Evolutionary conservation across 768 basidiomycete species (phyloP).

Genomic region (Leccinum broughii): DNA sequence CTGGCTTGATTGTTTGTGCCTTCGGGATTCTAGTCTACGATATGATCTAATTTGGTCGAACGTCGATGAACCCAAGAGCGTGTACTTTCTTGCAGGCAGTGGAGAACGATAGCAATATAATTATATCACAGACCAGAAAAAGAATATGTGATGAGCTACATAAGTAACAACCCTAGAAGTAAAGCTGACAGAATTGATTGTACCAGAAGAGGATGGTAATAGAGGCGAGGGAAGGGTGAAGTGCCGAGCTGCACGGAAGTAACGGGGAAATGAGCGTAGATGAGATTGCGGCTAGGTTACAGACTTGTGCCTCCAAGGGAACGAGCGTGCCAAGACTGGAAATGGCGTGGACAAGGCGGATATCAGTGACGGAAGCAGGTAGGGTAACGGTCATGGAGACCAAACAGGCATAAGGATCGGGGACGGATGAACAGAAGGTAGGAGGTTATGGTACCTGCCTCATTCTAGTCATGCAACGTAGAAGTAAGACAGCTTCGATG

Average conservation of each 20-base stretch:
- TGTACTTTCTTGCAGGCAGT: constrained; percentile 2
- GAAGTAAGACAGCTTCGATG: constrained; percentile 24
- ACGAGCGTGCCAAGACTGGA: constrained; percentile 25
- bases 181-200: constrained; percentile 22
- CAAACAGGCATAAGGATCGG: constrained; percentile 22
- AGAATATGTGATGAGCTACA: constrained; percentile 35
- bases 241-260: constrained; percentile 15
- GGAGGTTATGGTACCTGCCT: constrained; percentile 31
- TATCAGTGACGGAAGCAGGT: constrained; percentile 34
- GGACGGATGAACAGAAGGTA: constrained; percentile 18
- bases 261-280: constrained; percentile 32
- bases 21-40: constrained; percentile 81
- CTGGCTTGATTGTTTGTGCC: constrained; percentile 75
- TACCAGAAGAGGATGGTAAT: constrained; percentile 15
- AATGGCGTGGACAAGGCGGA: constrained; percentile 20
- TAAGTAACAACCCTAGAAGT: constrained; percentile 33
- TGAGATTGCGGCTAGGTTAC: constrained; percentile 34
- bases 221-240: constrained; percentile 14
- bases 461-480: constrained; percentile 25
- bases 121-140: constrained; percentile 43
- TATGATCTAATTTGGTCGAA: constrained; percentile 43
- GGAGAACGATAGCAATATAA: constrained; percentile 34
- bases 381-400: constrained; percentile 28
- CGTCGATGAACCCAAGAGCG: background rate
- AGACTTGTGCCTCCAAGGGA: constrained; percentile 33